A percentile compares a stretch with the other conserved stretches of the same genome.
phyloP scores from a whole-genome alignment of 2,329 filamentous ascomycete genomes.

The Colletotrichum cordylinicola region DNA sequence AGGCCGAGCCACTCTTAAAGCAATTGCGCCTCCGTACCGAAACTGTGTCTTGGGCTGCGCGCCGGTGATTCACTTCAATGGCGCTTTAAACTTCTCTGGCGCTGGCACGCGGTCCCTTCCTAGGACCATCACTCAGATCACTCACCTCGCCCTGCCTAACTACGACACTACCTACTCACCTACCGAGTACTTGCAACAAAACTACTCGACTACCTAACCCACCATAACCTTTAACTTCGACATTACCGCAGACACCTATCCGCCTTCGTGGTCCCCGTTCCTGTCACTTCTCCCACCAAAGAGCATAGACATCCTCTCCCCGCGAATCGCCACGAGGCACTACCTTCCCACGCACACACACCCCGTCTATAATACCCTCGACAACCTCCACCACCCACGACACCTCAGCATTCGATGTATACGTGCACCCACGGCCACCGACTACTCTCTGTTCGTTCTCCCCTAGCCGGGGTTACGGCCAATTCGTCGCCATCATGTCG shows the following conservation, averaged over 20 bases:
- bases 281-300: not conserved
- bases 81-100: conserved; percentile 18
- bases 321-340: conserved; percentile 2
- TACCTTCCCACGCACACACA: not conserved
- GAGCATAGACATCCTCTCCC: not conserved
- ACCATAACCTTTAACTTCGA: not conserved
- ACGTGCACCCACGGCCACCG: not conserved
- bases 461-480: conserved; percentile 16
- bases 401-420: conserved; percentile 8
- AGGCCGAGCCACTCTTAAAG: conserved; percentile 18
- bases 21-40: conserved; percentile 17
- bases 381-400: not conserved
- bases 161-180: not conserved
- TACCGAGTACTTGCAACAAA: not conserved
- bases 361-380: conserved; percentile 3
- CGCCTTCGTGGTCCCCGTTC: not conserved
- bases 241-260: not conserved
- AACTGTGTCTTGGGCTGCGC: conserved; percentile 20
- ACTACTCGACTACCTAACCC: not conserved
- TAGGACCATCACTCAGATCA: not conserved
- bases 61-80: conserved; percentile 20
- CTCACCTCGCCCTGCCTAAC: not conserved
- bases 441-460: not conserved
- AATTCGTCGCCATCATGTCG: conserved; percentile 43
- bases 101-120: conserved; percentile 18